Evolutionary conservation across 108 stramenopile genomes (phyloP).

Genomic region (Schizochytrium sp.): DNA sequence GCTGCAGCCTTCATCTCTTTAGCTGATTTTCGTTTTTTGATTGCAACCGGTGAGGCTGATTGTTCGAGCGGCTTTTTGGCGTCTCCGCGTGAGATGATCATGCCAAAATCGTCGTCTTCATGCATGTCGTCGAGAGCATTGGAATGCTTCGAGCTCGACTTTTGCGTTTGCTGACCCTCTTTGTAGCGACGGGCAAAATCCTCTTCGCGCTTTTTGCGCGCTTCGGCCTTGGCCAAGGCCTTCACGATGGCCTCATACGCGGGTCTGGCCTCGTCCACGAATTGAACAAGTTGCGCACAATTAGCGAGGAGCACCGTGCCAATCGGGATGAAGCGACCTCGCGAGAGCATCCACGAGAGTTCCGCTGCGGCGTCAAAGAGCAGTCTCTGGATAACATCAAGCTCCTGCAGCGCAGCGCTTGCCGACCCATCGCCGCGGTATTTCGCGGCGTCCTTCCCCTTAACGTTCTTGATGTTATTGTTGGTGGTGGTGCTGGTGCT

Average conservation of each 20-base stretch:
- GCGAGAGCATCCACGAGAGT: neutral
- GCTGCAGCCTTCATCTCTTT: too few species aligned
- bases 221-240: neutral
- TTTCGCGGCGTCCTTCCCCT: too few species aligned
- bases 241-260: neutral
- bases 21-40: too few species aligned
- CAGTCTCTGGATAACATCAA: neutral
- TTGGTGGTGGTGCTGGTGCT: too few species aligned
- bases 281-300: neutral
- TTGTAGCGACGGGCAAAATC: neutral
- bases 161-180: neutral
- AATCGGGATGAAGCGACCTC: neutral
- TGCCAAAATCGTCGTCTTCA: neutral
- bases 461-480: too few species aligned
- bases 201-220: neutral
- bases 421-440: too few species aligned
- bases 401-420: too few species aligned
- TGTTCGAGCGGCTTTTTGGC: too few species aligned
- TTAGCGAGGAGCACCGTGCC: neutral
- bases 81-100: neutral
- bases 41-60: too few species aligned
- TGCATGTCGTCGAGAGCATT: neutral
- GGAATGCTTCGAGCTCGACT: neutral
- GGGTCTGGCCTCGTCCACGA: neutral
- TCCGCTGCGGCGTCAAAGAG: neutral